These are phyloP conservation scores for Penicillium tannophilum DNA, from an alignment of 495 filamentous ascomycete genomes.

Conservation along the genomic window DNA sequence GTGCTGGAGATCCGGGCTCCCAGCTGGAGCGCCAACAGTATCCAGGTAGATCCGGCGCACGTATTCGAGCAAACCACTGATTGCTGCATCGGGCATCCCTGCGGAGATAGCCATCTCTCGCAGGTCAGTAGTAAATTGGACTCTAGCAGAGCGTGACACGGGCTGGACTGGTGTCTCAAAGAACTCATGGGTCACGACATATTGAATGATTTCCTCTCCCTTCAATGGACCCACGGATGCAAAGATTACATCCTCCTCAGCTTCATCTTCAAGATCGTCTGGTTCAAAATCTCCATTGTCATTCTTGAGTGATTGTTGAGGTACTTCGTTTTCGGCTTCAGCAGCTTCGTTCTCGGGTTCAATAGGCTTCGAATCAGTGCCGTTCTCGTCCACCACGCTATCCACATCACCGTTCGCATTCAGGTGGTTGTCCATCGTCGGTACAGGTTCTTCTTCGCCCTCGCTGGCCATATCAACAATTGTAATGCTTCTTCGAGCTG, in stretches of 20 bases:
- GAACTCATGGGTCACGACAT: constrained; percentile 27
- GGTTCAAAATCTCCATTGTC: background rate
- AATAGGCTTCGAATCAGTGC: background rate
- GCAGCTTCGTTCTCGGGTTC: background rate
- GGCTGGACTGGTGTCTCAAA: constrained; percentile 19
- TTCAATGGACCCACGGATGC: constrained; percentile 13
- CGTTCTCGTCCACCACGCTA: background rate
- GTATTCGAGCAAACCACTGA: constrained; percentile 21
- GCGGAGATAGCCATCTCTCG: constrained; percentile 9
- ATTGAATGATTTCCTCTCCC: constrained; percentile 19
- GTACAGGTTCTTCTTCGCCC: constrained; percentile 1
- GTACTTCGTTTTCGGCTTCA: background rate
- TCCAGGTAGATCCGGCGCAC: constrained; percentile 29
- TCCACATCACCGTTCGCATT: background rate
- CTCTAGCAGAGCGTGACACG: constrained; percentile 22
- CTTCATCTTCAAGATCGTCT: background rate
- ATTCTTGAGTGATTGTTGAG: background rate
- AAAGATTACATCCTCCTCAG: constrained; percentile 17
- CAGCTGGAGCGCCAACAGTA: background rate
- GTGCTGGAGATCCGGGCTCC: background rate
- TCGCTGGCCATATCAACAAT: constrained; percentile 15
- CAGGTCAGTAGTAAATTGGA: constrained; percentile 24
- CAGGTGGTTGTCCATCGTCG: background rate
- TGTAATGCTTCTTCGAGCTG: background rate
- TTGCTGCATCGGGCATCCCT: constrained; percentile 16